Evolutionary conservation across 1,284 basidiomycete species (phyloP).

Genomic region (Irpex sp.): DNA sequence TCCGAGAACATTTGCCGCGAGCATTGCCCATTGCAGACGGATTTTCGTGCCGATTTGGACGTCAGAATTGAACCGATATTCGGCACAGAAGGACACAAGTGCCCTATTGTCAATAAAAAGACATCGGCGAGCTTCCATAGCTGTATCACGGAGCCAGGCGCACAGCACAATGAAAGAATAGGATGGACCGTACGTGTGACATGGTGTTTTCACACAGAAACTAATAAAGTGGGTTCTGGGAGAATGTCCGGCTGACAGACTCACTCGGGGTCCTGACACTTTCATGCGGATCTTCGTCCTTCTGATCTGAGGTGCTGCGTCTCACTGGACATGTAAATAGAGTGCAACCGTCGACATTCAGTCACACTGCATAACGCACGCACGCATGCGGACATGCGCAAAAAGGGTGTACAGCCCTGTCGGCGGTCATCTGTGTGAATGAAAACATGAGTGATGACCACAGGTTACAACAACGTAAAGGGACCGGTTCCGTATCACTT

Average conservation of each 20-base stretch:
- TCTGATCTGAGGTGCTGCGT: background rate
- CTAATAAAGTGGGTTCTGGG: background rate
- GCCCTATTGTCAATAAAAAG: background rate
- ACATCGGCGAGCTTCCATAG: background rate
- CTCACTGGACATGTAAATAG: background rate
- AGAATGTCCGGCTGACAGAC: background rate
- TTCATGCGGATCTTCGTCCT: background rate
- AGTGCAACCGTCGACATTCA: background rate
- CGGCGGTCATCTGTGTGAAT: slow-evolving; percentile 1
- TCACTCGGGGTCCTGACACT: background rate
- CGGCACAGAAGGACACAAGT: background rate
- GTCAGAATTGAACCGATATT: background rate
- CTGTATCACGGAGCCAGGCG: background rate
- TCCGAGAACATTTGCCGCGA: background rate
- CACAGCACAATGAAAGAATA: background rate
- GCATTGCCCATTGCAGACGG: background rate
- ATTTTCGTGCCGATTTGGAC: background rate
- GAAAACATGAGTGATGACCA: background rate
- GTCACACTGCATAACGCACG: background rate
- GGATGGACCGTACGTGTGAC: background rate
- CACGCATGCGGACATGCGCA: background rate
- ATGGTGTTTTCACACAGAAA: background rate
- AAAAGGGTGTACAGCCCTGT: background rate
- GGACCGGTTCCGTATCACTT: slow-evolving; percentile 1
- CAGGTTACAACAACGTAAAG: background rate